Conservation (phyloP, 441 rosid genomes). For the Eutrema salsugineum region DNA sequence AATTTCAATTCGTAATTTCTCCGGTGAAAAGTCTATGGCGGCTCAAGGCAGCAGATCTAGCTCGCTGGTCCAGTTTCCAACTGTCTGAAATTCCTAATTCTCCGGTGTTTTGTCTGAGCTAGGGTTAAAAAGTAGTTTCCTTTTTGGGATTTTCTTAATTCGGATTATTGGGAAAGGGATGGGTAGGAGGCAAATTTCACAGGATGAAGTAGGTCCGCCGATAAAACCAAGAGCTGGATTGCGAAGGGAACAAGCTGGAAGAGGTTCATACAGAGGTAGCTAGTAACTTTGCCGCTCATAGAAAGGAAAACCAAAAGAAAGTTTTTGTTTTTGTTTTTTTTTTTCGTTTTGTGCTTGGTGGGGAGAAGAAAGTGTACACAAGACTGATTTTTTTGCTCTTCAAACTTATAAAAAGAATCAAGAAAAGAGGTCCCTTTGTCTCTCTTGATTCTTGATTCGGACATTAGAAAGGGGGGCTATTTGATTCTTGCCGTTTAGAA, state of each 20-base stretch:
- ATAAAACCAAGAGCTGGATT: constrained; percentile 85
- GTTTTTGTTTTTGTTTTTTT: constrained; percentile 13
- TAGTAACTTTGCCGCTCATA: constrained; percentile 39
- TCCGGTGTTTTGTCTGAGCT: constrained; percentile 8
- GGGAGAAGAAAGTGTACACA: constrained; percentile 4
- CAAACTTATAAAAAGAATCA: too few species aligned
- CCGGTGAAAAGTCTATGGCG: constrained; percentile 33
- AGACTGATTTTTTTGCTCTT: background rate
- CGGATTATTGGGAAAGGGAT: constrained; percentile 46
- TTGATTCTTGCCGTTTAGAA: constrained; percentile 3
- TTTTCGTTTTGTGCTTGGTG: background rate
- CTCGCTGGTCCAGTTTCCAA: constrained; percentile 27
- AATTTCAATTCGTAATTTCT: background rate
- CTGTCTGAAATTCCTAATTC: constrained; percentile 22
- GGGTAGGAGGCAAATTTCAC: constrained; percentile 73
- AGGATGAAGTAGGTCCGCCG: constrained; percentile 81
- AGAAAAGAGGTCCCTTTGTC: too few species aligned
- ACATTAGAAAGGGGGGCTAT: constrained; percentile 17
- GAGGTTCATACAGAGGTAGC: constrained; percentile 98
- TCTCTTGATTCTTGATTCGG: constrained; percentile 20
- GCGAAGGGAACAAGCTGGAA: constrained; percentile 94
- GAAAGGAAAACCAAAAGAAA: background rate
- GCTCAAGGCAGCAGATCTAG: constrained; percentile 19
- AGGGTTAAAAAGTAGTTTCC: background rate
- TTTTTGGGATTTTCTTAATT: background rate